A percentile compares a stretch with the other conserved stretches of the same genome.
These are phyloP conservation scores for Leccinum ponderosum DNA, from an alignment of 1,284 basidiomycete genomes.

Conservation along the genomic window DNA sequence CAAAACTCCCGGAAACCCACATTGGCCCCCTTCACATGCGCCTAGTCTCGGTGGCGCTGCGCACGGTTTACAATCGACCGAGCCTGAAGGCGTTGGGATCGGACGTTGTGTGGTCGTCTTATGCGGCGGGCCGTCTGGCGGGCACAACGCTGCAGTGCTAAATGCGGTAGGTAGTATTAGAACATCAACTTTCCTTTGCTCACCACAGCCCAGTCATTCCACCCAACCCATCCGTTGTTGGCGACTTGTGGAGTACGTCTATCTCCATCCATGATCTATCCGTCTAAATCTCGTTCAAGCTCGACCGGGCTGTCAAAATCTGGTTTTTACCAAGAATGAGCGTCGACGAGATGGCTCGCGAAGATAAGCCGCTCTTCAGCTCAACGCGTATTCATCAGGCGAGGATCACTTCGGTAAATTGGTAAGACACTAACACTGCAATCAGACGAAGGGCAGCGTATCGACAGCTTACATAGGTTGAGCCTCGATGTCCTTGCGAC, in stretches of 20 bases:
- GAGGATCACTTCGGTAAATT: constrained; percentile 61
- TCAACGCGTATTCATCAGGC: constrained; percentile 63
- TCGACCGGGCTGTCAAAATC: constrained; percentile 72
- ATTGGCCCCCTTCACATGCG: constrained; percentile 52
- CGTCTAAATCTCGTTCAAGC: constrained; percentile 38
- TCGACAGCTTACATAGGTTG: constrained; percentile 45
- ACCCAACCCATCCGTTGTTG: constrained; percentile 58
- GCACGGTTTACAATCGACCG: constrained; percentile 61
- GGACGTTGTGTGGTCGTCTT: constrained; percentile 66
- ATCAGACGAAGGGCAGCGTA: background rate
- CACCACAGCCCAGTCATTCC: constrained; percentile 54
- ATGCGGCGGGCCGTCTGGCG: constrained; percentile 67
- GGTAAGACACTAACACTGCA: constrained; percentile 39
- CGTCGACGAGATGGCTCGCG: constrained; percentile 45
- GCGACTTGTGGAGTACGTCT: constrained; percentile 70
- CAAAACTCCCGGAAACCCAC: constrained; percentile 47
- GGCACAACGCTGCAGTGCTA: constrained; percentile 66
- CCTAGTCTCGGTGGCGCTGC: constrained; percentile 65
- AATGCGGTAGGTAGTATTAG: constrained; percentile 49
- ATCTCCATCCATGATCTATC: background rate
- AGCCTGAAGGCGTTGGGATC: constrained; percentile 56
- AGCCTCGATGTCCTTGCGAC: constrained; percentile 58
- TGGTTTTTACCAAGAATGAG: constrained; percentile 51
- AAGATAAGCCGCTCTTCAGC: constrained; percentile 75
- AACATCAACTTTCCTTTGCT: constrained; percentile 5